phyloP scores from a whole-genome alignment of 1,139 yeast species.

The Suhomyces kunorum region DNA sequence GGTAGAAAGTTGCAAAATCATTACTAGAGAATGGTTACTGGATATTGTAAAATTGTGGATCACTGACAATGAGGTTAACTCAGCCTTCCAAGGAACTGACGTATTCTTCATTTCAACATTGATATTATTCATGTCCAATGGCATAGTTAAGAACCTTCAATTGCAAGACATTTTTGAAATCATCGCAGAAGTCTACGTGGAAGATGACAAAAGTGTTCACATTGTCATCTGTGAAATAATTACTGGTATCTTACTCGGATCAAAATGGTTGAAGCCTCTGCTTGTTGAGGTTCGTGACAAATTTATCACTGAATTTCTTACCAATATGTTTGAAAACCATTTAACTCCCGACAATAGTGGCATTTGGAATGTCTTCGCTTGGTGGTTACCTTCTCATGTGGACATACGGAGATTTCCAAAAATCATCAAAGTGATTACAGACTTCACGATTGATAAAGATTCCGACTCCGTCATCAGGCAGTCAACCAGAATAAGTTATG shows the following conservation, averaged over 20 bases:
- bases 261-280: slow-evolving; percentile 36
- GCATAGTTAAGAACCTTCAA: slow-evolving; percentile 33
- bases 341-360: slow-evolving; percentile 74
- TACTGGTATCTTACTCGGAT: slow-evolving; percentile 56
- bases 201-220: slow-evolving; percentile 65
- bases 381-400: slow-evolving; percentile 69
- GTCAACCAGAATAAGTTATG: slow-evolving; percentile 60
- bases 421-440: slow-evolving; percentile 48
- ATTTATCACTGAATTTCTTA: slow-evolving; percentile 46
- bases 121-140: slow-evolving; percentile 47
- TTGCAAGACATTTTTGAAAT: slow-evolving; percentile 53
- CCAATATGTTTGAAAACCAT: slow-evolving; percentile 53
- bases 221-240: slow-evolving; percentile 63
- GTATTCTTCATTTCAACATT: slow-evolving; percentile 54
- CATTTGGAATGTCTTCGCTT: slow-evolving; percentile 76
- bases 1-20: slow-evolving; percentile 41
- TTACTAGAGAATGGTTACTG: slow-evolving; percentile 62
- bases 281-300: slow-evolving; percentile 43
- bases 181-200: slow-evolving; percentile 52
- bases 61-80: slow-evolving; percentile 63
- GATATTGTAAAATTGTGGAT: slow-evolving; percentile 56
- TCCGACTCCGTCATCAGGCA: slow-evolving; percentile 70
- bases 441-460: slow-evolving; percentile 49
- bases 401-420: slow-evolving; percentile 69
- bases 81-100: slow-evolving; percentile 63